Conservation (phyloP, 306 rosid genomes). For the Cicer pinnatifidum region DNA sequence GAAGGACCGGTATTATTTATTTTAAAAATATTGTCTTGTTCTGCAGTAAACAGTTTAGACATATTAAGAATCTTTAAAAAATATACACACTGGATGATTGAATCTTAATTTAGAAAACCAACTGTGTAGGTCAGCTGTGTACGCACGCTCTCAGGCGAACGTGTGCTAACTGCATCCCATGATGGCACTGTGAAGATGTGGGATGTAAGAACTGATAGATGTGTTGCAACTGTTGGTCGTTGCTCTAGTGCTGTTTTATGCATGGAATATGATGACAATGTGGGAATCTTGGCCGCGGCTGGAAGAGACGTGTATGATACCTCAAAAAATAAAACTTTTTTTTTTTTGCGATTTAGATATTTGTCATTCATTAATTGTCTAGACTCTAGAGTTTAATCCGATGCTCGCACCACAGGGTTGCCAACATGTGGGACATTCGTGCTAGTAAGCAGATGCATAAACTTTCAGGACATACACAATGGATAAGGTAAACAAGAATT, state of each 20-base stretch:
- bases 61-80: slow-evolving; percentile 35
- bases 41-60: slow-evolving; percentile 26
- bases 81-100: slow-evolving; percentile 37
- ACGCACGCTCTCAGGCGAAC: slow-evolving; percentile 95
- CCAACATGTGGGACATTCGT: slow-evolving; percentile 95
- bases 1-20: slow-evolving; percentile 75
- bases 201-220: slow-evolving; percentile 98
- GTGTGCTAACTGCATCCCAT: slow-evolving; percentile 91
- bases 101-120: slow-evolving; percentile 45
- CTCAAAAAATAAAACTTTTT: slow-evolving; percentile 20
- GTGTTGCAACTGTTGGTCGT: slow-evolving; percentile 99
- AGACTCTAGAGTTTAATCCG: slow-evolving; percentile 43
- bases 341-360: slow-evolving; percentile 33
- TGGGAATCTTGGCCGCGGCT: slow-evolving; percentile 89
- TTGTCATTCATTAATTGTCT: slow-evolving; percentile 31
- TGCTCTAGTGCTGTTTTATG: slow-evolving; percentile 95
- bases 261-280: slow-evolving; percentile 96
- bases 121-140: slow-evolving; percentile 88
- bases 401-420: slow-evolving; percentile 62
- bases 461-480: slow-evolving; percentile 90
- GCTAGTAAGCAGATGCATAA: slow-evolving; percentile 93
- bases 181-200: slow-evolving; percentile 99
- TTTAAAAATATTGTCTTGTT: slow-evolving; percentile 14
- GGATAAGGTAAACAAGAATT: slow-evolving; percentile 74
- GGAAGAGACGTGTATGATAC: slow-evolving; percentile 93